Base-by-base conservation (phyloP, 148 eudicot species). In the Amaranthus cruentus region DNA sequence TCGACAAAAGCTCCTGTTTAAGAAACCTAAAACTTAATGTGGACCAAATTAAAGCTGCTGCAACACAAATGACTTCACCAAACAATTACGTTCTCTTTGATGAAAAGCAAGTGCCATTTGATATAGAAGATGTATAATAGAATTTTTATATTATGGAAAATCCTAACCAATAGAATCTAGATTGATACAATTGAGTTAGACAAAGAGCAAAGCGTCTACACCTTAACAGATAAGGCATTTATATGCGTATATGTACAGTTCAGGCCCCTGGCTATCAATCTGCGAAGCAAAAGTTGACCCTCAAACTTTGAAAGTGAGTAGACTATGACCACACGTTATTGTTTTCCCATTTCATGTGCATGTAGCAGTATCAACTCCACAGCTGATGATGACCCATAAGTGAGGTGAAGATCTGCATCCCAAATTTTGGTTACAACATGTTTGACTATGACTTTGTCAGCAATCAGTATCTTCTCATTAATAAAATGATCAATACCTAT, bases 381-480 rank as follows among this genome's bases (percentile, higher is more conserved):
- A 67, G 95, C 97, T 65, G 98, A 91, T 9, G 97, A 93, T 64
- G 95, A 88, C 55, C 88, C 96, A 69, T 87, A 87, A 3, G 98
- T 93, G 66, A 93, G 92, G 68, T 91, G 97, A 72, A 91, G 91
- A 76, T 93, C 98, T 65, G 95, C 98, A 79, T 93, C 98, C 76
- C 95, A 89, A 68, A 93, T 89, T 84, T 93, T 93, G 61, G 98
- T 91, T 63, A 91, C 97, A 53, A 97, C 98, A 83, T 89, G 91
- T 62, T 83, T 76, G 63, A 88, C 95, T 74, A 93, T 93, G 67
- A 91, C 95, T 78, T 84, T 88, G 79, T 91, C 97, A 43, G 98
- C 98, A 53, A 88, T 85, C 73, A 93, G 83, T 81, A 93, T 93
- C 71, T 91, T 91, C 81, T 91, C 96, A 74, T 69, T 83, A 65